A percentile compares a stretch with the other conserved stretches of the same genome.
phyloP scores from a whole-genome alignment of 176 grass and related monocot genomes.

The Phoenix dactylifera region DNA sequence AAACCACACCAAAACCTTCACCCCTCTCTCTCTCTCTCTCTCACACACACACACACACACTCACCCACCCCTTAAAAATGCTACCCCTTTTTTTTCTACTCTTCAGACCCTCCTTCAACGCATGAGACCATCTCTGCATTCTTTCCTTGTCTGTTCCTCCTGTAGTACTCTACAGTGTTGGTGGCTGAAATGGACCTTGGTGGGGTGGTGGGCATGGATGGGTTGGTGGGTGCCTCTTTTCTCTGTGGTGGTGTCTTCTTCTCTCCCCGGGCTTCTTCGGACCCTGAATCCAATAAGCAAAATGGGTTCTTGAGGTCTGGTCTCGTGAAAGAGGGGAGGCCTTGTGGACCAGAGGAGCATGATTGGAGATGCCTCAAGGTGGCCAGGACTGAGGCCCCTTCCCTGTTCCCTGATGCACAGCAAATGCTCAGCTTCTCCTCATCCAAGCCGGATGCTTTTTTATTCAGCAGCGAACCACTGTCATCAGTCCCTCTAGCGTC shows the following conservation, averaged over 20 bases:
- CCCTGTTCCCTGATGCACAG: not conserved
- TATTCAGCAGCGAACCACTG: too few relatives aligned
- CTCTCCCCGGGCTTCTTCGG: not conserved
- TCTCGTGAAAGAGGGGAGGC: too few relatives aligned
- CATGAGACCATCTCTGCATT: too few relatives aligned
- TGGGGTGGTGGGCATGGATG: not conserved
- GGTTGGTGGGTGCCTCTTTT: not conserved
- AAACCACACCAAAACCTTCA: too few relatives aligned
- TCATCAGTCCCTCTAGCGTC: not conserved
- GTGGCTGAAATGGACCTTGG: slow-evolving; percentile 7
- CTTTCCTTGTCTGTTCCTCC: too few relatives aligned
- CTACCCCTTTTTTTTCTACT: too few relatives aligned
- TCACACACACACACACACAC: too few relatives aligned
- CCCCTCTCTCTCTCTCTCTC: too few relatives aligned
- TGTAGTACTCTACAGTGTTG: too few relatives aligned
- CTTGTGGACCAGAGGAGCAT: not conserved
- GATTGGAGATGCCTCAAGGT: slow-evolving; percentile 4
- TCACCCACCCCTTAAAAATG: too few relatives aligned
- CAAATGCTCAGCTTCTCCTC: slow-evolving; percentile 1
- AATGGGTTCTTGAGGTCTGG: not conserved
- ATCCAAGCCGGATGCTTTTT: not conserved
- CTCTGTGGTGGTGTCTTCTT: not conserved
- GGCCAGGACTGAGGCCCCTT: slow-evolving; percentile 3
- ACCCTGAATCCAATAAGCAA: not conserved
- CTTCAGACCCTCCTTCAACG: too few relatives aligned